phyloP scores from a whole-genome alignment of 768 basidiomycete genomes.

The Cubamyces lactineus region DNA sequence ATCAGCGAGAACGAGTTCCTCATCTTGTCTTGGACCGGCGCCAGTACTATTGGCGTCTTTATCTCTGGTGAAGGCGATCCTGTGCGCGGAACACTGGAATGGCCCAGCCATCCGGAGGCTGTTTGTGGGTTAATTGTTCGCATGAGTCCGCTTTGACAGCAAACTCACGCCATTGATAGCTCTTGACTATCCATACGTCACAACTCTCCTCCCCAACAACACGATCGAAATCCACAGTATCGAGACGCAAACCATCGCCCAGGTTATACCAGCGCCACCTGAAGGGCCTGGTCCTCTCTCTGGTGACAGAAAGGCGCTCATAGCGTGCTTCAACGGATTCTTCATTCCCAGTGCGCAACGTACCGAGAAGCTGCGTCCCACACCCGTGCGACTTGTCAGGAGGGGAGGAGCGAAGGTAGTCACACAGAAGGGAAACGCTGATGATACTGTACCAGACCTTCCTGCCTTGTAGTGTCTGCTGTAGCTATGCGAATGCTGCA shows the following conservation, averaged over 20 bases:
- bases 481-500: not conserved
- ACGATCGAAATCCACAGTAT: slow-evolving; percentile 83
- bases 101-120: slow-evolving; percentile 76
- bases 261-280: slow-evolving; percentile 60
- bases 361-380: slow-evolving; percentile 43
- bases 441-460: slow-evolving; percentile 11
- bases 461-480: slow-evolving; percentile 2
- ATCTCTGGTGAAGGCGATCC: slow-evolving; percentile 86
- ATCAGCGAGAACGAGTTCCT: slow-evolving; percentile 82
- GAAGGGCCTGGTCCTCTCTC: slow-evolving; percentile 31
- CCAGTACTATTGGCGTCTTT: slow-evolving; percentile 83
- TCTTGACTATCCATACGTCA: slow-evolving; percentile 81
- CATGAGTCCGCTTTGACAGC: not conserved
- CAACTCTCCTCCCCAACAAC: slow-evolving; percentile 75
- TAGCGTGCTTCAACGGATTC: slow-evolving; percentile 41
- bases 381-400: slow-evolving; percentile 36
- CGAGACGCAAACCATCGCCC: slow-evolving; percentile 70
- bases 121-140: slow-evolving; percentile 52
- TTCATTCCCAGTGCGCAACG: slow-evolving; percentile 47
- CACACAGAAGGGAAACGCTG: not conserved
- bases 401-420: not conserved
- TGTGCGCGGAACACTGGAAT: slow-evolving; percentile 85
- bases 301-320: slow-evolving; percentile 35
- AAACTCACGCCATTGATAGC: slow-evolving; percentile 43
- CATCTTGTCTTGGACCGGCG: slow-evolving; percentile 82